Evolutionary conservation across 495 filamentous ascomycete species (phyloP), one percentile per base, ranked within the genome.

Genomic region (Penicillium coprophilum): DNA sequence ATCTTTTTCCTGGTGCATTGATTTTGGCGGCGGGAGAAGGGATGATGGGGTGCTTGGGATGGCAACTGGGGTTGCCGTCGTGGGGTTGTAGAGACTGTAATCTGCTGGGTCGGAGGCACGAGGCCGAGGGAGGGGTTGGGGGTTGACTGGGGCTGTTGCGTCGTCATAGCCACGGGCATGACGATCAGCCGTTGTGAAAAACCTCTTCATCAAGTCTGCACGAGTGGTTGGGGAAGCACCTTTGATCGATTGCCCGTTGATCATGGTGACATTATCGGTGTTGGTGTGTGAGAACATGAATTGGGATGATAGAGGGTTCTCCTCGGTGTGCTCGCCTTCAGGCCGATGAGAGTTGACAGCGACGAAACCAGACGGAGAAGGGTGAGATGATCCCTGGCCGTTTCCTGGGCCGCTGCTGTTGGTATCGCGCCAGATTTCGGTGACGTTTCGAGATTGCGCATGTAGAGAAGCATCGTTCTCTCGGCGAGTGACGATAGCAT

Each of bases 401-500:
- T 75, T 77, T 17, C 61, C 44, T 41, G 56, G 51, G 19, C 48
- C 50, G 39, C 61, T 48, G 20, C 67, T 69, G 50, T 74, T 77
- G 40, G 53, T 39, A 34, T 75, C 70, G 48, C 71, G 71, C 74
- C 73, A 75, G 23, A 61, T 31, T 17, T 77, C 77, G 43, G 64
- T 68, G 41, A 67, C 62, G 23, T 70, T 60, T 46, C 70, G 67
- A 7, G 60, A 55, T 41, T 69, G 70, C 20, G 65, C 59, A 36
- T 73, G 65, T 13, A 77, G 60, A 27, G 67, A 61, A 13, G 68
- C 68, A 57, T 82, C 80, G 30, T 78, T 79, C 57, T 82, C 77
- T 21, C 80, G 74, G 23, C 87, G 74, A 50, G 79, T 82, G 38
- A 86, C 69, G 50, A 96, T 90, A 19, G 85, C 87, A 20, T 82